Evolutionary conservation across 192 early-diverging fungal species (phyloP).

Genomic region (Spizellomyces punctatus): DNA sequence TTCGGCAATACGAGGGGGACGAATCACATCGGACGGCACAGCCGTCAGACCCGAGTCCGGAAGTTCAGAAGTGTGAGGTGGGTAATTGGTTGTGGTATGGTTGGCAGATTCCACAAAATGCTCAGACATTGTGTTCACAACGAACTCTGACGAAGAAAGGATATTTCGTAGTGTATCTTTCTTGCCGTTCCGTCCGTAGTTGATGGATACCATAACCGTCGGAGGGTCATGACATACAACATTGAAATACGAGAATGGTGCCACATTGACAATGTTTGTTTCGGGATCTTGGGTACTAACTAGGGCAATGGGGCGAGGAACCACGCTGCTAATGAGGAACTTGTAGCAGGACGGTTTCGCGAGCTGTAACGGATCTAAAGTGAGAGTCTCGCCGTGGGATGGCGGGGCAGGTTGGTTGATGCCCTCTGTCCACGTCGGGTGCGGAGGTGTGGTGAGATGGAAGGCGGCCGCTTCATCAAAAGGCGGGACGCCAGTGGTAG

Average conservation of each 20-base stretch:
- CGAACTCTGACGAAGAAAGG: constrained; percentile 43
- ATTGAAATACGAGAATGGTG: constrained; percentile 53
- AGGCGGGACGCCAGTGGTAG: constrained; percentile 7
- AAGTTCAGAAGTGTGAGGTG: constrained; percentile 38
- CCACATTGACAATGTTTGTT: constrained; percentile 38
- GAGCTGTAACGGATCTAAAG: constrained; percentile 28
- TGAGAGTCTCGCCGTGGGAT: constrained; percentile 27
- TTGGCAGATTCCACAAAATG: constrained; percentile 52
- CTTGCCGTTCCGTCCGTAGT: constrained; percentile 31
- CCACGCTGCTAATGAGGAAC: constrained; percentile 48
- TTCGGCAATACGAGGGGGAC: constrained; percentile 38
- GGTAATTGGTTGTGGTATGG: constrained; percentile 46
- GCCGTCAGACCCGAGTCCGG: constrained; percentile 41
- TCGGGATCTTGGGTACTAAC: constrained; percentile 37
- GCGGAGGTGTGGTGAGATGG: constrained; percentile 28
- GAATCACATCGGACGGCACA: constrained; percentile 29
- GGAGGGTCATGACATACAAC: constrained; percentile 52
- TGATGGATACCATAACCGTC: constrained; percentile 43
- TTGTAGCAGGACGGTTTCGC: constrained; percentile 43
- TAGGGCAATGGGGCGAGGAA: constrained; percentile 56
- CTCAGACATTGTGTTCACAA: constrained; percentile 55
- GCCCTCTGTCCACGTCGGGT: constrained; percentile 26
- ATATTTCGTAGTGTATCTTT: constrained; percentile 57
- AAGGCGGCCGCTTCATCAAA: constrained; percentile 29
- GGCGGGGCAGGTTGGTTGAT: constrained; percentile 28